Evolutionary conservation across 352 stramenopile species (phyloP), one percentile per base, ranked within the genome.

Genomic region (Hyaloperonospora arabidopsidis): DNA sequence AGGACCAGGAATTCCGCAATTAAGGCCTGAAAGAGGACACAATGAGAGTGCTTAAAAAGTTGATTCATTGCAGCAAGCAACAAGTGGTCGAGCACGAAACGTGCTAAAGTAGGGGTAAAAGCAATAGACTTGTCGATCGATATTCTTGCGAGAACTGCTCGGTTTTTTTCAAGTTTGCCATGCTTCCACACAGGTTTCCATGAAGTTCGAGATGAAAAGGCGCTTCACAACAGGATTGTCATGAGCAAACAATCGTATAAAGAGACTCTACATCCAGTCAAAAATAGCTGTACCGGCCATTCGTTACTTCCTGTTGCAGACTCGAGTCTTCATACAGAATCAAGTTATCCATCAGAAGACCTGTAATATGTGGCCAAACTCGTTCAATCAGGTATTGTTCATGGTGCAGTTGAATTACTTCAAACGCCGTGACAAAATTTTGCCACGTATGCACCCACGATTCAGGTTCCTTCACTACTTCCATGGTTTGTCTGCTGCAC

Each of bases 371-470:
- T 10, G 80, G 71, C 83, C 83, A 93, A 21, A 91, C 83, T 48
- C 91, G 80, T 50, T 91, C 83, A 52, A 93, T 72, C 19, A 93
- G 39, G 45, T 93, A 80, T 50, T 82, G 80, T 46, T 91, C 78
- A 34, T 93, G 80, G 41, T 93, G 80, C 63, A 89, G 79, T 52
- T 91, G 79, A 35, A 93, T 87, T 12, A 93, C 79, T 19, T 93
- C 79, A 1, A 78, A 89, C 2, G 75, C 79, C 1, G 74, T 72
- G 36, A 93, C 52, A 29, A 89, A 93, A 49, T 66, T 83, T 57
- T 80, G 68, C 83, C 83, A 93, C 17, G 61, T 73, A 14, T 50
- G 21, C 15, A 71, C 21, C 63, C 59, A 72, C 15, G 19, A 12
- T 0, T 22, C 21, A 32, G 49, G 7, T 47, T 45, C 5, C n/a